phyloP scores from a whole-genome alignment of 805 yeast species.

The Zygosaccharomyces bailii region DNA sequence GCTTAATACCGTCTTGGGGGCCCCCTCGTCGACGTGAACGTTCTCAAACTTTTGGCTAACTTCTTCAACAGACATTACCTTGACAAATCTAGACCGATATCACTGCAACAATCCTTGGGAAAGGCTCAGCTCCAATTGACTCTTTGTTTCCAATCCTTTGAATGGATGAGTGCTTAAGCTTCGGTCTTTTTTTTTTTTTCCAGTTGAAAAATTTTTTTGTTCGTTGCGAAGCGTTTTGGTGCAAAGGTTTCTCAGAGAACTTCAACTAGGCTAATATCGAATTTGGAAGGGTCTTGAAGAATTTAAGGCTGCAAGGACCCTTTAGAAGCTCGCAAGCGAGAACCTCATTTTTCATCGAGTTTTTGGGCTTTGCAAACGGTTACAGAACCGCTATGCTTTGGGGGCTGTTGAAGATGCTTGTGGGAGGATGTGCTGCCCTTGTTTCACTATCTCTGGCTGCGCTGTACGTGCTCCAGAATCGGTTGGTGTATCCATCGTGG shows the following conservation, averaged over 20 bases:
- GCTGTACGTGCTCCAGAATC: constrained; percentile 58
- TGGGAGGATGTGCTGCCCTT: constrained; percentile 43
- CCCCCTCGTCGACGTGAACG: constrained; percentile 24
- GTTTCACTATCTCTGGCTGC: constrained; percentile 47
- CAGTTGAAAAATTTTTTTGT: constrained; percentile 6
- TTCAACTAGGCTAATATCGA: too few species aligned
- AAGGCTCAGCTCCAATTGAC: constrained; percentile 1
- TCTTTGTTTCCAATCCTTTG: background rate
- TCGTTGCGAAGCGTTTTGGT: constrained; percentile 6
- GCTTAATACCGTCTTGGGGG: constrained; percentile 32
- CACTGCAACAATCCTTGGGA: constrained; percentile 3
- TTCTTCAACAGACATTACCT: constrained; percentile 37
- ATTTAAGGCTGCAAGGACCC: background rate
- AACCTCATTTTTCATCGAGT: background rate
- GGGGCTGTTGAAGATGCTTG: constrained; percentile 36
- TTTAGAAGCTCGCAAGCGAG: too few species aligned
- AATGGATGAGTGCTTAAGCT: constrained; percentile 1
- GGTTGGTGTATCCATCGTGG: constrained; percentile 77
- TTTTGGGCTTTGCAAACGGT: background rate
- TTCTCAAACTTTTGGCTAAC: constrained; percentile 33
- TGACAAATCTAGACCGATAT: background rate
- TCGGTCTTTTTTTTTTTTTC: background rate
- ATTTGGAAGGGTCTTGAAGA: background rate
- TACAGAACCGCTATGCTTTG: constrained; percentile 11
- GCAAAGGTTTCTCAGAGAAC: constrained; percentile 7